Evolutionary conservation across 352 stramenopile genomes (phyloP).

Genomic region (Pythium volutum): DNA sequence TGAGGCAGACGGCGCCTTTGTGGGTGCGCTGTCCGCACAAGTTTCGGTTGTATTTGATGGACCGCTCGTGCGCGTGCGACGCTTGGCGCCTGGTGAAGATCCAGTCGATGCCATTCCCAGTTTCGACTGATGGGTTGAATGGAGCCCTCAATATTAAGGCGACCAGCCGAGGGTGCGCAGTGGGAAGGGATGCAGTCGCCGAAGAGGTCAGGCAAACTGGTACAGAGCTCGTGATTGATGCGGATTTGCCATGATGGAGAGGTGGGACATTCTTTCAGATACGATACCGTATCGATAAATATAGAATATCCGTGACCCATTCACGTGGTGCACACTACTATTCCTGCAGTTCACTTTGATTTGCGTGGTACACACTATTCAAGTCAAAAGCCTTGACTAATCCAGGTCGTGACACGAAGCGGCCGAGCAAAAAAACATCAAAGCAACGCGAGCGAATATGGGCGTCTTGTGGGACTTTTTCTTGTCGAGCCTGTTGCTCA

Average conservation of each 20-base stretch:
- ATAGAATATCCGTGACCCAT: too few relatives aligned
- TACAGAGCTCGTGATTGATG: too few relatives aligned
- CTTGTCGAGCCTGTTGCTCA: slow-evolving; percentile 81
- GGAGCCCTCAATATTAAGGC: too few relatives aligned
- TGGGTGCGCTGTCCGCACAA: slow-evolving; percentile 2
- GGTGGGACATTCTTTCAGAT: too few relatives aligned
- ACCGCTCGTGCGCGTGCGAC: neutral
- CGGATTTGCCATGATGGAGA: too few relatives aligned
- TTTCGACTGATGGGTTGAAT: neutral
- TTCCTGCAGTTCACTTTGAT: too few relatives aligned
- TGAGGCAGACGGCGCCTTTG: neutral
- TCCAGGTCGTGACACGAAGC: slow-evolving; percentile 18
- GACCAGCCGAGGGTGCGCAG: neutral
- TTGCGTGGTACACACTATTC: slow-evolving; percentile 1
- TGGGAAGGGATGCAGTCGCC: too few relatives aligned
- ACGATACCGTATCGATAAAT: too few relatives aligned
- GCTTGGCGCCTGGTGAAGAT: slow-evolving; percentile 9
- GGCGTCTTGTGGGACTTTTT: slow-evolving; percentile 88
- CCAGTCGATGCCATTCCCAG: neutral
- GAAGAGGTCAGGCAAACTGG: too few relatives aligned
- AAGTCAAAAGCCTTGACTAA: neutral
- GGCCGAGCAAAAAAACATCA: neutral
- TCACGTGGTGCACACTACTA: too few relatives aligned
- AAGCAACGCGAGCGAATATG: slow-evolving; percentile 32
- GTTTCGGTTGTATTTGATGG: neutral